Evolutionary conservation across 139 green algal species (phyloP).

Genomic region (Haematococcus sp.): DNA sequence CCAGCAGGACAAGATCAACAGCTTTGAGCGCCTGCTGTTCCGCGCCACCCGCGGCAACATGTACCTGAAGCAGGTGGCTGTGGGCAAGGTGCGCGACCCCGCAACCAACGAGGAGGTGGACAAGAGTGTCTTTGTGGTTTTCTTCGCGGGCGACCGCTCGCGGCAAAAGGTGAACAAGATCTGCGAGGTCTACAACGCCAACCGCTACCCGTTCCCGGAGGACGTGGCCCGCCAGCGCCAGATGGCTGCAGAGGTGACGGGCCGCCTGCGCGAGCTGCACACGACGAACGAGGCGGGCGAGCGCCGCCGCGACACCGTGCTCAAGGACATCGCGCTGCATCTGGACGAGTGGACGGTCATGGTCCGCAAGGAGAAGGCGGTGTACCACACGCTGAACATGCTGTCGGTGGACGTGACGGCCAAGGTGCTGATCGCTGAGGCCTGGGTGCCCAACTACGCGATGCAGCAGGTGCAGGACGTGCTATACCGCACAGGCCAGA

Average conservation of each 20-base stretch:
- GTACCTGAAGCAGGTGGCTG: constrained; percentile 76
- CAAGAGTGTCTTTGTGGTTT: constrained; percentile 95
- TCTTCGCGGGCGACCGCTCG: constrained; percentile 92
- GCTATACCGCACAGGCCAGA: constrained; percentile 46
- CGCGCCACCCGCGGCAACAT: constrained; percentile 96
- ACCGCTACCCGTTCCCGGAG: constrained; percentile 95
- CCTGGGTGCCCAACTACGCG: constrained; percentile 71
- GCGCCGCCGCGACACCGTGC: constrained; percentile 55
- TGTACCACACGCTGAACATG: constrained; percentile 97
- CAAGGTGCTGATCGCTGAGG: constrained; percentile 74
- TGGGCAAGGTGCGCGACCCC: constrained; percentile 76
- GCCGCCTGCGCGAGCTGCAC: constrained; percentile 83
- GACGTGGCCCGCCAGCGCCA: constrained; percentile 76
- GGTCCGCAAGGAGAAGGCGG: constrained; percentile 79
- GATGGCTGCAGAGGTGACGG: constrained; percentile 84
- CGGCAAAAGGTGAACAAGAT: constrained; percentile 94
- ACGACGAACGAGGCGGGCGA: constrained; percentile 84
- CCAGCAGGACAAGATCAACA: constrained; percentile 66
- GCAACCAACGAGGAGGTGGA: constrained; percentile 73
- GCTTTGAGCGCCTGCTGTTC: constrained; percentile 96
- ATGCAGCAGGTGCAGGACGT: constrained; percentile 57
- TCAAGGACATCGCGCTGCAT: constrained; percentile 55
- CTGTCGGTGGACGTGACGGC: constrained; percentile 86
- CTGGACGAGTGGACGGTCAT: constrained; percentile 55
- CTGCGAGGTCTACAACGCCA: constrained; percentile 89